Percentiles rank a stretch among this genome's conserved stretches.
These are phyloP conservation scores for Royoungia palumana DNA, from an alignment of 768 basidiomycete species.

Conservation along the genomic window DNA sequence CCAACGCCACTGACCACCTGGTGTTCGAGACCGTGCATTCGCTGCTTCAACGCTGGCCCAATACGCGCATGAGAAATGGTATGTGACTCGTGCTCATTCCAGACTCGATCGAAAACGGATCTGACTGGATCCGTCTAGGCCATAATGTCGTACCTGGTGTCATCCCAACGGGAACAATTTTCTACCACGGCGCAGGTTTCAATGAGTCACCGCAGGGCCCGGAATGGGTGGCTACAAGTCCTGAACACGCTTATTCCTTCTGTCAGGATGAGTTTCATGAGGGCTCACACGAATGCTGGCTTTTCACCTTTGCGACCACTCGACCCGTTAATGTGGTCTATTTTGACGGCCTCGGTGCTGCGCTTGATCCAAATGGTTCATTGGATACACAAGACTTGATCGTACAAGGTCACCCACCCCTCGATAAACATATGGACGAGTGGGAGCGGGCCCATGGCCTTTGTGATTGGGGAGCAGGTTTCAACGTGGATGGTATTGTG, in stretches of 20 bases:
- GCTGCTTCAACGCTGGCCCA: constrained; percentile 39
- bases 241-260: constrained; percentile 36
- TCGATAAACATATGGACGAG: constrained; percentile 21
- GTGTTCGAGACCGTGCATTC: constrained; percentile 36
- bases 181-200: constrained; percentile 3
- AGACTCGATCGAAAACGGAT: not conserved
- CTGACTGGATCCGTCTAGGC: not conserved
- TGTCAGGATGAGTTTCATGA: not conserved
- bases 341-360: constrained; percentile 12
- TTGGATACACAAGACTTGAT: constrained; percentile 36
- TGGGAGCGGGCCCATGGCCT: constrained; percentile 23
- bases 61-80: constrained; percentile 36
- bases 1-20: constrained; percentile 31
- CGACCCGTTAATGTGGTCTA: constrained; percentile 9
- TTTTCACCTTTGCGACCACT: constrained; percentile 4
- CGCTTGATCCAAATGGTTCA: constrained; percentile 21
- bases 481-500: constrained; percentile 34
- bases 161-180: constrained; percentile 4
- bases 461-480: constrained; percentile 31
- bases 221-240: constrained; percentile 31
- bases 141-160: constrained; percentile 5
- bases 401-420: constrained; percentile 22
- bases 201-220: constrained; percentile 19
- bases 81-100: not conserved
- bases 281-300: not conserved